Percentiles rank a stretch among this genome's conserved stretches.
phyloP scores from a whole-genome alignment of 345 rosid species.

The Eucalyptus erythrocorys region DNA sequence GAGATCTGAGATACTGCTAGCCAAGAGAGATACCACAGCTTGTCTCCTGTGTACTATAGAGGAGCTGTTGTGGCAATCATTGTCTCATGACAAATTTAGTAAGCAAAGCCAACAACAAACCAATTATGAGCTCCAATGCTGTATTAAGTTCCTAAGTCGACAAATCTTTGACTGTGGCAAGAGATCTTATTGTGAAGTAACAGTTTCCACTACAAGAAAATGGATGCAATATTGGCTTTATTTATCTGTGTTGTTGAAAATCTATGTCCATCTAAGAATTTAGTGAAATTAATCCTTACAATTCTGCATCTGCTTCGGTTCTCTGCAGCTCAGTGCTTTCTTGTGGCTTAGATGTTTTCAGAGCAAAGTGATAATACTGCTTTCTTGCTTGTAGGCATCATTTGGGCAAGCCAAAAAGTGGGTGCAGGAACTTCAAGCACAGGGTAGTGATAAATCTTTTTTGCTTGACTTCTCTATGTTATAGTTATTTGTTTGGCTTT shows the following conservation, averaged over 20 bases:
- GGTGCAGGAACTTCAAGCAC: no score
- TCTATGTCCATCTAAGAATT: no score
- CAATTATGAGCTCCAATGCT: neutral
- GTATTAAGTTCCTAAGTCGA: neutral
- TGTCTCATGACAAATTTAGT: constrained; percentile 75
- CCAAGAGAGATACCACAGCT: constrained; percentile 91
- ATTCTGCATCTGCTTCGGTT: no score
- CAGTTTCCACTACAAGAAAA: neutral
- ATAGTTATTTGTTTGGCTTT: no score
- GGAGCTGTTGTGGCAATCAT: constrained; percentile 90
- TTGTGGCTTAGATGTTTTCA: fast-evolving
- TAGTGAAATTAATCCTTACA: no score
- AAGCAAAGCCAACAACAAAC: constrained; percentile 1
- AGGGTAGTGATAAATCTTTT: constrained; percentile 8
- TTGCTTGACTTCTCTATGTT: neutral
- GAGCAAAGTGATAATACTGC: neutral
- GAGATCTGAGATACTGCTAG: constrained; percentile 99
- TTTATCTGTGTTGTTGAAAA: no score
- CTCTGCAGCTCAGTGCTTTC: no score
- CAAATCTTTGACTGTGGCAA: neutral
- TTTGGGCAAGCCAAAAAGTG: neutral
- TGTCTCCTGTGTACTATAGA: constrained; percentile 95
- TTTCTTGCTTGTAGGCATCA: no score
- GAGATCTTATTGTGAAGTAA: neutral
- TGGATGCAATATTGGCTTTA: neutral